Base-by-base conservation (phyloP, 2,329 filamentous ascomycete genomes). In the Bisporella sp. region DNA sequence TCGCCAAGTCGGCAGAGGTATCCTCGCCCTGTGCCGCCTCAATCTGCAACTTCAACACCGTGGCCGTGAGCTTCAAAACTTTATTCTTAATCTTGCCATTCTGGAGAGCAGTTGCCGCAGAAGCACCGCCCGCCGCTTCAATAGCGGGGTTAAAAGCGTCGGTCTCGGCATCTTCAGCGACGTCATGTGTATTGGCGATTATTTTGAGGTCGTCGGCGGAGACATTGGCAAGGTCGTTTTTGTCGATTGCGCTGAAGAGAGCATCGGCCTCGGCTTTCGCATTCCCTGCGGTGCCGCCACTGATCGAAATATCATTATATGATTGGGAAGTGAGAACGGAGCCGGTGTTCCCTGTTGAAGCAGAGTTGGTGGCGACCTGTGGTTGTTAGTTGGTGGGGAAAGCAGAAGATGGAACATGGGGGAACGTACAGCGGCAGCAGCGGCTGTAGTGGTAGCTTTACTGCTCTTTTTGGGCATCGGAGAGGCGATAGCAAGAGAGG, bases 71-170 rank as follows among this genome's bases (percentile, higher is more conserved):
- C 68, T 81, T 81, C 47, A 81, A 65, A 12, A 81, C 74, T 68
- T 81, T 81, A 71, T 79, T 80, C 73, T 78, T 77, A 53, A 73
- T 79, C 68, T 80, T 79, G 60, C 76, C 76, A 48, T 71, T 69
- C 71, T 74, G 66, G 9, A 80, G 70, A 46, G 77, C 75, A 28
- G 69, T 70, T 3, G 71, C 73, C 39, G 66, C 70, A 21, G 21
- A 21, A 44, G 66, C 70, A 7, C 73, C 75, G 7, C 59, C 64
- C 0, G 72, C 74, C 4, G 68, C 73, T 8, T 70, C 72, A 49
- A 81, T 74, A 9, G 77, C 77, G 1, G 72, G 62, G 58, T 80
- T 79, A 65, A 80, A 81, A 2, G 71, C 77, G 1, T 72, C 64
- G 0, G 61, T 68, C 61, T 81, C 78, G 2, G 76, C 77, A 45